Evolutionary conservation across 306 rosid species (phyloP).

Genomic region (Sophora flavescens): DNA sequence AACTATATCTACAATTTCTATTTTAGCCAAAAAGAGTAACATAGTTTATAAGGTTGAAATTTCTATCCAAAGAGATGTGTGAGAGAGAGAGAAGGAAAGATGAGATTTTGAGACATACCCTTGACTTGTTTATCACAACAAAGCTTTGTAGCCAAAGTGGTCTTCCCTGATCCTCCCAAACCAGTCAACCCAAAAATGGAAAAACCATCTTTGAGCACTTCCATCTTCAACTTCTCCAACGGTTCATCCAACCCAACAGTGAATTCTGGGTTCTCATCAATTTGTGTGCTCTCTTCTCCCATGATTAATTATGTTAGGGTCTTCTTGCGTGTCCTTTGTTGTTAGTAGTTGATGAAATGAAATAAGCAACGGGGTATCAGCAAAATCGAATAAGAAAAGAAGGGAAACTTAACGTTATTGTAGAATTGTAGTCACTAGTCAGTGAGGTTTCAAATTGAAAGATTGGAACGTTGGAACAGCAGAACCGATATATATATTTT

Average conservation of each 20-base stretch:
- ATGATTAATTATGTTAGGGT: no score
- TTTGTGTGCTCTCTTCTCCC: neutral
- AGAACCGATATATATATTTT: no score
- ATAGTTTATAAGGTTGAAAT: no score
- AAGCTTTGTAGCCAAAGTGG: slow-evolving; percentile 57
- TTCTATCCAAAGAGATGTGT: no score
- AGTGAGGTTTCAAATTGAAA: no score
- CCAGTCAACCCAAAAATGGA: slow-evolving; percentile 53
- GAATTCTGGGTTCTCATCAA: slow-evolving; percentile 24
- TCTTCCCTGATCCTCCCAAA: slow-evolving; percentile 63
- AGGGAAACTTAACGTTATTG: no score
- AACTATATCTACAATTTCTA: no score
- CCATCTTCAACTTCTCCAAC: slow-evolving; percentile 47
- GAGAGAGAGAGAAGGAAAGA: no score
- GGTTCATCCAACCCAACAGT: slow-evolving; percentile 51
- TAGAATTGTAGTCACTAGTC: no score
- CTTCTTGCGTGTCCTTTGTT: neutral
- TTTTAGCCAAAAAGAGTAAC: no score
- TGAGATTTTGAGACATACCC: slow-evolving; percentile 25
- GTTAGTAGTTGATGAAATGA: neutral
- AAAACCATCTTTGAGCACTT: slow-evolving; percentile 40
- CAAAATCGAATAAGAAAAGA: neutral
- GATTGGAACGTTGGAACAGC: no score
- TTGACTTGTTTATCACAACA: slow-evolving; percentile 52
- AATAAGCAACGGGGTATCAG: no score